phyloP scores from a whole-genome alignment of 371 early-diverging fungal species.

The Pancytospora philotis region DNA sequence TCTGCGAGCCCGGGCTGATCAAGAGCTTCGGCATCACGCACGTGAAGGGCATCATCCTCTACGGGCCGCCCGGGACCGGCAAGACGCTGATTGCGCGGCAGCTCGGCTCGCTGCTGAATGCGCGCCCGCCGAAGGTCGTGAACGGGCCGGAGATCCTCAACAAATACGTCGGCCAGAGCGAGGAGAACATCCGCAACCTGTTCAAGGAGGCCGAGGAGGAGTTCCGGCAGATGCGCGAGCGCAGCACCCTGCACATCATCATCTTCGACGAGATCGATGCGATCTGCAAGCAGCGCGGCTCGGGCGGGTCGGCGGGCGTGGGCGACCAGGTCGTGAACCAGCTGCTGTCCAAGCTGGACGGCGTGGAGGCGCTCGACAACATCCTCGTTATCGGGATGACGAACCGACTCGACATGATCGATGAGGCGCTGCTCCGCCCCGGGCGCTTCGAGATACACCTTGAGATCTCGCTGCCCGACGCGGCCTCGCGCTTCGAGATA shows the following conservation, averaged over 20 bases:
- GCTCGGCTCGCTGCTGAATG: conserved; percentile 92
- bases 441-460: conserved; percentile 91
- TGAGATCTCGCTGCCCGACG: conserved; percentile 72
- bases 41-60: conserved; percentile 84
- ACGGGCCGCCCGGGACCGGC: conserved; percentile 98
- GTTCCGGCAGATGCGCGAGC: conserved; percentile 82
- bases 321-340: conserved; percentile 85
- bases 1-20: conserved; percentile 72
- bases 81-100: conserved; percentile 94
- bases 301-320: conserved; percentile 57
- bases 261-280: conserved; percentile 99
- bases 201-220: conserved; percentile 81
- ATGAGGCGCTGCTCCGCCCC: conserved; percentile 89
- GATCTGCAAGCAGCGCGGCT: conserved; percentile 66
- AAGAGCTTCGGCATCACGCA: conserved; percentile 74
- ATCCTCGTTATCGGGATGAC: conserved; percentile 82
- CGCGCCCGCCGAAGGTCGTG: conserved; percentile 88
- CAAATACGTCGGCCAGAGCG: conserved; percentile 98
- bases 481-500: conserved; percentile 60
- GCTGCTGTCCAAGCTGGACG: conserved; percentile 88
- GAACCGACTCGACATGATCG: conserved; percentile 86
- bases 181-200: conserved; percentile 85
- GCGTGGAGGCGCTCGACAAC: conserved; percentile 68
- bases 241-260: conserved; percentile 73
- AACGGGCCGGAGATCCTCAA: conserved; percentile 95